Evolutionary conservation across 345 rosid species (phyloP).

Genomic region (Gossypium rotundifolium): DNA sequence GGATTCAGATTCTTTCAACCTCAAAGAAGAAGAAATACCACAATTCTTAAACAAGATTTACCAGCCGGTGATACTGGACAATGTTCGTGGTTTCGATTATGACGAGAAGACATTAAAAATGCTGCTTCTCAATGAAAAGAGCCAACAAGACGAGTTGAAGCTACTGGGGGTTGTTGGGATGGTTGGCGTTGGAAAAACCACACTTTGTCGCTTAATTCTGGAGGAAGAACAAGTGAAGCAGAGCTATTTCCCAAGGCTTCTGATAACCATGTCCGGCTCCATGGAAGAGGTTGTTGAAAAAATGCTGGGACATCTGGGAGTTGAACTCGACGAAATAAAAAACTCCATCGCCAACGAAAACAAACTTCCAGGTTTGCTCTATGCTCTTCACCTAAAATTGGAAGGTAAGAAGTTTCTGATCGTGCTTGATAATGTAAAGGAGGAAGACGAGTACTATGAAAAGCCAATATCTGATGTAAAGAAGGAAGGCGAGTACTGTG

Average conservation of each 20-base stretch:
- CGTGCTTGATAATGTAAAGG: slow-evolving; percentile 37
- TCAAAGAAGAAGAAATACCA: background rate
- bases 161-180: slow-evolving; percentile 35
- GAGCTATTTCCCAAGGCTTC: slow-evolving; percentile 37
- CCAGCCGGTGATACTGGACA: background rate
- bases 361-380: slow-evolving; percentile 21
- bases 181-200: slow-evolving; percentile 44
- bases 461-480: slow-evolving; percentile 26
- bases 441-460: slow-evolving; percentile 21
- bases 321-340: slow-evolving; percentile 24
- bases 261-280: slow-evolving; percentile 26
- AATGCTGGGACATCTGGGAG: slow-evolving; percentile 33
- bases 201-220: slow-evolving; percentile 36
- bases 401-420: slow-evolving; percentile 47
- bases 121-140: slow-evolving; percentile 19
- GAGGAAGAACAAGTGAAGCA: slow-evolving; percentile 15
- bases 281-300: slow-evolving; percentile 23
- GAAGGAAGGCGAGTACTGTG: slow-evolving; percentile 21
- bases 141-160: slow-evolving; percentile 24
- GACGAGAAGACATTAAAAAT: slow-evolving; percentile 22
- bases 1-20: background rate
- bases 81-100: slow-evolving; percentile 22
- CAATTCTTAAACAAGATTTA: background rate
- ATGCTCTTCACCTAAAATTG: slow-evolving; percentile 32
- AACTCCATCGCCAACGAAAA: background rate